Evolutionary conservation across 179 eudicot genomes (phyloP), one percentile per base, ranked within the genome.

Genomic region (Amaranthus tricolor): DNA sequence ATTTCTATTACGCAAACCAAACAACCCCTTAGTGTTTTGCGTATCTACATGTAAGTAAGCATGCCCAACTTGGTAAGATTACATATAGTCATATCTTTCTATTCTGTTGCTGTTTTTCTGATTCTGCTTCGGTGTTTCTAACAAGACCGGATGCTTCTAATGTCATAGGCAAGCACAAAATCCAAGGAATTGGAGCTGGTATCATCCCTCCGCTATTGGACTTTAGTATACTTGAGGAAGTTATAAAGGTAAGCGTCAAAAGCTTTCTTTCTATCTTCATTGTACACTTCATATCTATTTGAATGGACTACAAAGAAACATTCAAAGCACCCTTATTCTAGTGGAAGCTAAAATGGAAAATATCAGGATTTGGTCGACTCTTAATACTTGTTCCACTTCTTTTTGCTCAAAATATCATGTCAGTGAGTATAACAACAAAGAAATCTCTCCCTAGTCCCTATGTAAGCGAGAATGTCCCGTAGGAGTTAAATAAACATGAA

Each of bases 141-240:
- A 70, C 24, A 65, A 47, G 60, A 16, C 16, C 40, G 40, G 12
- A 71, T 51, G 57, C 58, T 72, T 19, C 47, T 8, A 20, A 17
- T 79, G 64, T 74, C 56, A 10, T 21, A 90, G 96, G 93, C 31
- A 84, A 86, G 43, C 96, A 90, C 84, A 87, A 79, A 84, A 90
- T 90, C 70, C 90, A 89, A 78, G 96, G 96, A 72, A 82, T 90
- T 72, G 96, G 96, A 73, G 86, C 91, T 74, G 93, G 93, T 74
- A 67, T 89, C 64, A 59, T 90, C 60, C 96, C 96, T 48, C 81
- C 79, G 5, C 70, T 80, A 57, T 63, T 89, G 71, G 93, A 89
- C 21, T 75, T 73, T 12, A 56, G 52, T 72, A 58, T 87, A 43
- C 53, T 90, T 63, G 91, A 90, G 76, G 91, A 89, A 83, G 85